Percentiles rank a stretch among this genome's conserved stretches.
Evolutionary conservation across 2,329 filamentous ascomycete species (phyloP).

Genomic region (Echinosphaeria canescens): DNA sequence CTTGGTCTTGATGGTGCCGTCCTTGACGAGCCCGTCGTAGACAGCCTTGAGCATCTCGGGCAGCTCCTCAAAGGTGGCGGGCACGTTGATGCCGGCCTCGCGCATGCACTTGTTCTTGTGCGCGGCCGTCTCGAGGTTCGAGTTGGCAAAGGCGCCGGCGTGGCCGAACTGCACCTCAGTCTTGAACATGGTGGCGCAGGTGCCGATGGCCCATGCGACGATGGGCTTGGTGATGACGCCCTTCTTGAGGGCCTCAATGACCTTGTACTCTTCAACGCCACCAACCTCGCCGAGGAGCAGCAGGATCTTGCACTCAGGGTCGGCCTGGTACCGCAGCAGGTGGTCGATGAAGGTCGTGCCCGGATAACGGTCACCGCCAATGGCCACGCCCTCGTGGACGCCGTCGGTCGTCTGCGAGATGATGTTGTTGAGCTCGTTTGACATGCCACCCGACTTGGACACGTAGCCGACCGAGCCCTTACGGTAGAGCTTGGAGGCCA

Average conservation of each 20-base stretch:
- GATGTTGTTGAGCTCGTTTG: conserved; percentile 99
- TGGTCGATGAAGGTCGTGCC: conserved; percentile 99
- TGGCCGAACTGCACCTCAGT: conserved; percentile 99
- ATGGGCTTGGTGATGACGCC: conserved; percentile 96
- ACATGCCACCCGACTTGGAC: conserved; percentile 99
- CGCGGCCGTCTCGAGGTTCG: conserved; percentile 90
- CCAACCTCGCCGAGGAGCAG: conserved; percentile 93
- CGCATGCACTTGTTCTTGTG: conserved; percentile 96
- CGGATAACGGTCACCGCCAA: conserved; percentile 97
- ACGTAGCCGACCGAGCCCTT: conserved; percentile 98
- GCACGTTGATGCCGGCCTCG: conserved; percentile 85
- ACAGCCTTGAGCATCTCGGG: conserved; percentile 55
- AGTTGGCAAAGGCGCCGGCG: conserved; percentile 97
- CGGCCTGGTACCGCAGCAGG: conserved; percentile 85
- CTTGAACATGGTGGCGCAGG: conserved; percentile 99
- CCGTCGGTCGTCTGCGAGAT: conserved; percentile 90
- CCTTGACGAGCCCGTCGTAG: conserved; percentile 72
- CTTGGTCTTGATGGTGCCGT: conserved; percentile 68
- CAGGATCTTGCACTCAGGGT: conserved; percentile 95
- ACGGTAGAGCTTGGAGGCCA: conserved; percentile 98
- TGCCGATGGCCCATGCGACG: conserved; percentile 98
- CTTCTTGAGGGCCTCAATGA: conserved; percentile 92
- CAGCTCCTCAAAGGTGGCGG: conserved; percentile 92
- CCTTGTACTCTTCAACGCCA: conserved; percentile 99
- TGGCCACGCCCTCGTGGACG: conserved; percentile 97